Evolutionary conservation across 495 filamentous ascomycete species (phyloP).

Genomic region (Tetracladium setigerum): DNA sequence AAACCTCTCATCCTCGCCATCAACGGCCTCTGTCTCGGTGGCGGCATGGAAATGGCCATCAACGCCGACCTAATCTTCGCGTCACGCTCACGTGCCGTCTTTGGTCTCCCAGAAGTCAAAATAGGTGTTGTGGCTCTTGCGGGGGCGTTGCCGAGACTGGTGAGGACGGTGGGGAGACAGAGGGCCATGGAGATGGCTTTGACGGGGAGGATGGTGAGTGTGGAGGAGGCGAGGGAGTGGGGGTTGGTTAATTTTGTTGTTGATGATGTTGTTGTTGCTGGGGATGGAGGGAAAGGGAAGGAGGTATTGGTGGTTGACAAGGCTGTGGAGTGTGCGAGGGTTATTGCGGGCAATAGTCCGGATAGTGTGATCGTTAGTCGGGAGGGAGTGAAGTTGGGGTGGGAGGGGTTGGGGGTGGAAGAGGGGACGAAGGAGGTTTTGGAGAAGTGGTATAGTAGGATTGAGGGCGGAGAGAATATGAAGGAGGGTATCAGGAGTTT

Average conservation of each 20-base stretch:
- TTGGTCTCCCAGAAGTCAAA: conserved; percentile 61
- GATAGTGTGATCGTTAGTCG: conserved; percentile 62
- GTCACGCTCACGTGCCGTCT: conserved; percentile 35
- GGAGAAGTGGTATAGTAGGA: conserved; percentile 47
- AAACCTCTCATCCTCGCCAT: conserved; percentile 70
- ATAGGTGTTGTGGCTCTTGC: conserved; percentile 64
- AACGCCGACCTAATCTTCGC: conserved; percentile 68
- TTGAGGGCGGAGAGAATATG: conserved; percentile 66
- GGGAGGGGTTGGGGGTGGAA: conserved; percentile 58
- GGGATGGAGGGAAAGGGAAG: conserved; percentile 16
- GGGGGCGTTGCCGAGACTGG: conserved; percentile 59
- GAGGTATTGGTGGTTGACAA: conserved; percentile 27
- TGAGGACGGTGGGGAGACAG: conserved; percentile 56
- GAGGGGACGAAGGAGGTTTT: conserved; percentile 51
- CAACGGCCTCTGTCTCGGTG: conserved; percentile 68
- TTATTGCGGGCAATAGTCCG: conserved; percentile 56
- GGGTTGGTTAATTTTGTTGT: conserved; percentile 66
- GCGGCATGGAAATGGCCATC: conserved; percentile 64
- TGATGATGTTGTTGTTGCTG: no score
- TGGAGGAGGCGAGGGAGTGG: conserved; percentile 54
- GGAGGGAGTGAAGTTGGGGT: conserved; percentile 57
- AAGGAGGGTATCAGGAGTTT: conserved; percentile 72
- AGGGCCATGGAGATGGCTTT: conserved; percentile 66
- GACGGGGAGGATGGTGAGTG: conserved; percentile 49
- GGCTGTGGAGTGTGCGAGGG: conserved; percentile 40